Evolutionary conservation across 305 asterid species (phyloP).

Genomic region (Fraxinus ornus): DNA sequence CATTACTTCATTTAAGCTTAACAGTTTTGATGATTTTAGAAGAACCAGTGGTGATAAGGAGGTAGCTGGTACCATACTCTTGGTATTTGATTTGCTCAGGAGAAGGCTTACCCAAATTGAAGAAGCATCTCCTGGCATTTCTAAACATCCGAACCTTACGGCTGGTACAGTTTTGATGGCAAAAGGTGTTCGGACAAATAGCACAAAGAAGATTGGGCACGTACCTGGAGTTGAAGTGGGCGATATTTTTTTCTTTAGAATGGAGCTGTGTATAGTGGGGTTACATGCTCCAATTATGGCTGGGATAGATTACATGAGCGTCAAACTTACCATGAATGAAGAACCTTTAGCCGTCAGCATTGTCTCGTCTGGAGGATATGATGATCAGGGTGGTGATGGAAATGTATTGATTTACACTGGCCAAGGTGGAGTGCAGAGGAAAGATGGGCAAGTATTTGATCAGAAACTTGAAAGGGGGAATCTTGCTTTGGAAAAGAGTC

Average conservation of each 20-base stretch:
- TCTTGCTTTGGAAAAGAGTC: constrained; percentile 52
- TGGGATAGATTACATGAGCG: neutral
- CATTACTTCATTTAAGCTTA: constrained; percentile 43
- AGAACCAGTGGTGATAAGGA: constrained; percentile 50
- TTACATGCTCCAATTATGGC: neutral
- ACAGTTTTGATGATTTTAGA: constrained; percentile 45
- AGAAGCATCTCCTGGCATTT: constrained; percentile 20
- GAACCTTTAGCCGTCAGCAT: constrained; percentile 39
- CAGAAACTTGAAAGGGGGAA: constrained; percentile 23
- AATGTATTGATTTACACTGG: constrained; percentile 49
- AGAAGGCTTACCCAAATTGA: constrained; percentile 40
- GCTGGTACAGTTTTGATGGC: neutral
- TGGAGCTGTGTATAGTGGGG: neutral
- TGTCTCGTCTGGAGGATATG: constrained; percentile 53
- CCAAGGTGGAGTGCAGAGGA: constrained; percentile 54
- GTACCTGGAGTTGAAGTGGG: neutral
- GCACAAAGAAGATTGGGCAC: neutral
- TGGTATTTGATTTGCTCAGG: constrained; percentile 40
- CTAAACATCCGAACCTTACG: neutral
- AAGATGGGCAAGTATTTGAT: constrained; percentile 45
- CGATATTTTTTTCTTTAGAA: neutral
- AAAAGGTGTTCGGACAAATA: neutral
- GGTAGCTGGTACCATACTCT: constrained; percentile 30
- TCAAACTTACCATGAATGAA: neutral
- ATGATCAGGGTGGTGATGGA: constrained; percentile 49